phyloP scores from a whole-genome alignment of 2,329 filamentous ascomycete species.

The Hortaea werneckii region DNA sequence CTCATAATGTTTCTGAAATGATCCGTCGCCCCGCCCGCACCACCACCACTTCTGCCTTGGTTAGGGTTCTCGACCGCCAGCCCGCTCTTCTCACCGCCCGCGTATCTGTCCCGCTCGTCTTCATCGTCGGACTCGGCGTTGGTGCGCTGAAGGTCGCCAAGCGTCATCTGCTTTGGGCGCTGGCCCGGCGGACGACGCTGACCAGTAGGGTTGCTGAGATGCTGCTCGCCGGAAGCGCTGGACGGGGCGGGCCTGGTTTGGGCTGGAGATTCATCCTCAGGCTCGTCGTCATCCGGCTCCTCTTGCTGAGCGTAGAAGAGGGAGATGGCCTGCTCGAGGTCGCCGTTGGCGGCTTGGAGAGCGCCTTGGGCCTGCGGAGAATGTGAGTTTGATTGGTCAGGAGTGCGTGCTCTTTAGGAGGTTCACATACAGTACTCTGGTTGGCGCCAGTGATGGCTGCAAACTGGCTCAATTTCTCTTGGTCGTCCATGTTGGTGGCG shows the following conservation, averaged over 20 bases:
- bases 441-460: conserved; percentile 27
- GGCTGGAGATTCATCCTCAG: conserved; percentile 12
- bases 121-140: conserved; percentile 51
- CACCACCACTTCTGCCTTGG: conserved; percentile 25
- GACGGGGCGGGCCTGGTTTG: conserved; percentile 14
- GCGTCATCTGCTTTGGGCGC: conserved; percentile 28
- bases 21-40: conserved; percentile 22
- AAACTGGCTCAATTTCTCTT: conserved; percentile 27
- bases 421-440: conserved; percentile 21
- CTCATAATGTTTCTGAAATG: conserved; percentile 42
- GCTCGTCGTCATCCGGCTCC: conserved; percentile 18
- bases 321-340: conserved; percentile 35
- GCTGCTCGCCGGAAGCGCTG: background rate
- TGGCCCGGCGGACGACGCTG: conserved; percentile 5
- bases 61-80: conserved; percentile 56
- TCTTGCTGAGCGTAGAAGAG: conserved; percentile 37
- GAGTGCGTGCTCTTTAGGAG: background rate
- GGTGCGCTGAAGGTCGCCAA: conserved; percentile 35
- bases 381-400: background rate
- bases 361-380: conserved; percentile 34
- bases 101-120: conserved; percentile 60
- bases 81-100: conserved; percentile 78
- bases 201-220: background rate
- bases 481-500: conserved; percentile 18
- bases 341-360: conserved; percentile 35